phyloP scores from a whole-genome alignment of 805 yeast species.

The Teunomyces pallodes region DNA sequence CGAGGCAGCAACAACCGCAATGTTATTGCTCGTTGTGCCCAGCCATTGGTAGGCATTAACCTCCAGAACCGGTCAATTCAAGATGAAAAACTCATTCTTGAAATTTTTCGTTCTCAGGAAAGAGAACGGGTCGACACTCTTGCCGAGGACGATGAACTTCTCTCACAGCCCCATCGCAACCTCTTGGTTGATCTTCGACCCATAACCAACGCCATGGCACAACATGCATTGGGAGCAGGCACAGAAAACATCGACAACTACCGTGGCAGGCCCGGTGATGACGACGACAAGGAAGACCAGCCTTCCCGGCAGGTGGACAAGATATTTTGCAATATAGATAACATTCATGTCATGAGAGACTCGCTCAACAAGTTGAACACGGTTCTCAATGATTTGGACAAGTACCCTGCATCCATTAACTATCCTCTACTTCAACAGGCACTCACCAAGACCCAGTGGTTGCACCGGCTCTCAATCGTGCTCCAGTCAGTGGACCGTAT shows the following conservation, averaged over 20 bases:
- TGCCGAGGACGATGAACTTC: constrained; percentile 19
- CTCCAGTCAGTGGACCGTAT: constrained; percentile 75
- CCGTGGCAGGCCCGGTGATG: constrained; percentile 32
- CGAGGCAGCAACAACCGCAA: constrained; percentile 55
- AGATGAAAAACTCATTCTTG: constrained; percentile 79
- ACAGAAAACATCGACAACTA: constrained; percentile 91
- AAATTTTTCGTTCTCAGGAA: constrained; percentile 64
- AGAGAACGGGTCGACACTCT: constrained; percentile 20
- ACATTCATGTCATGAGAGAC: constrained; percentile 93
- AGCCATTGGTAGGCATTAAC: constrained; percentile 88
- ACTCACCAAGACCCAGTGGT: constrained; percentile 73
- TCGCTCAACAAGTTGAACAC: constrained; percentile 63
- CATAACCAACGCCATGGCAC: constrained; percentile 91
- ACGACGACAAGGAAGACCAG: constrained; percentile 7
- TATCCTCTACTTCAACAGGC: constrained; percentile 43
- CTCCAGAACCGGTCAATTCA: constrained; percentile 79
- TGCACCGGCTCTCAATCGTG: constrained; percentile 64
- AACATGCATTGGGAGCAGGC: constrained; percentile 97
- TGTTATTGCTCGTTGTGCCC: constrained; percentile 84
- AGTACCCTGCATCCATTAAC: constrained; percentile 34
- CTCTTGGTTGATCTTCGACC: constrained; percentile 91
- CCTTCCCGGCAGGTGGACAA: constrained; percentile 49
- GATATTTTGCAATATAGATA: constrained; percentile 86
- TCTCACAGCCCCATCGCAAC: constrained; percentile 43
- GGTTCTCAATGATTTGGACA: constrained; percentile 66